Evolutionary conservation across 2,329 filamentous ascomycete species (phyloP), one percentile per base, ranked within the genome.

Genomic region (Fusarium nygamai): DNA sequence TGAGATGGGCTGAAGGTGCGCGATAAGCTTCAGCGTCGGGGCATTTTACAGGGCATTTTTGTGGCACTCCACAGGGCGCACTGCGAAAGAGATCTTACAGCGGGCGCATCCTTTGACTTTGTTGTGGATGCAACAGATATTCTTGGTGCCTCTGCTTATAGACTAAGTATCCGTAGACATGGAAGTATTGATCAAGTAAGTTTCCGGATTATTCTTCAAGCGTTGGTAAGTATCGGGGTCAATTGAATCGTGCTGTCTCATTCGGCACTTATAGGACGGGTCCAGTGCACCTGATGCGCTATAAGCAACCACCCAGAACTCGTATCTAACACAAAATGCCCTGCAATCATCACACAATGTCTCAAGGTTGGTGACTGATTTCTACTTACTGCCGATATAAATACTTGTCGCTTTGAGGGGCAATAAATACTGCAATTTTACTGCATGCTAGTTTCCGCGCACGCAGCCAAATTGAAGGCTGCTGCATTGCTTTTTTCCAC

Each of bases 171-270:
- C 14, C 2, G 14, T 43, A 6, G 22, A n/a, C 10, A n/a, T n/a
- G 22, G 6, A n/a, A 43, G 17, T 17, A n/a, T 10, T 2, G 5
- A 16, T 10, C 16, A 39, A 7, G 22, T 9, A 11, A n/a, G 7
- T n/a, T 11, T 43, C 3, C 0, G 16, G 1, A 11, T n/a, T 8
- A 2, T 43, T 17, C 0, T n/a, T 43, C 5, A 4, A 7, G 22
- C n/a, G 8, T 43, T n/a, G 22, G 41, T n/a, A 16, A 6, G 6
- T 43, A 5, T 43, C 8, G n/a, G 22, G 16, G 9, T n/a, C 5
- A 43, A n/a, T 43, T n/a, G 39, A 43, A n/a, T 9, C 22, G 7
- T 20, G 9, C 39, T 43, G 13, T 16, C 5, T 6, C 6, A 6
- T n/a, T 43, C 13, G 16, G 39, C n/a, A 6, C 14, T 6, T 16